Conservation (phyloP, 768 basidiomycete species). For the Lentinula guzmanii region DNA sequence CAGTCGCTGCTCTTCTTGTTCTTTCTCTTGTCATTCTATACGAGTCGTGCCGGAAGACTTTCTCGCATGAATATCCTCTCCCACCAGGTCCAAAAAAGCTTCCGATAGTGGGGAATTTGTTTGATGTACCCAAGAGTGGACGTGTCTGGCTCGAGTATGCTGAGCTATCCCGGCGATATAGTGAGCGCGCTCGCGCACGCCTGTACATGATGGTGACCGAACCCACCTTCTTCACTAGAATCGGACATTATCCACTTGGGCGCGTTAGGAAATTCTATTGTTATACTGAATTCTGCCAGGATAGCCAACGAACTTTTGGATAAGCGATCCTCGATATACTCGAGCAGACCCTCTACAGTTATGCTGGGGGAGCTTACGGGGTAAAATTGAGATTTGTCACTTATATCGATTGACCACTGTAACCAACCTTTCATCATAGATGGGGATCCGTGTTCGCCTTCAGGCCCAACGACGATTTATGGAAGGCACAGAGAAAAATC, state of each 20-base stretch:
- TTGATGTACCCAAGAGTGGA: slow-evolving; percentile 10
- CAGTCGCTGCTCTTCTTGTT: background rate
- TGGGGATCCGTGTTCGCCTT: background rate
- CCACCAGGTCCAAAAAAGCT: slow-evolving; percentile 12
- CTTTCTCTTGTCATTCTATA: background rate
- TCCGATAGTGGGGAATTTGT: slow-evolving; percentile 13
- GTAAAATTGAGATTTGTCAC: background rate
- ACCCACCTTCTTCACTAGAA: slow-evolving; percentile 4
- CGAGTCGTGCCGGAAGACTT: no score
- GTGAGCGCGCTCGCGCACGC: background rate
- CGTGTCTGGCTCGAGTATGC: slow-evolving; percentile 15
- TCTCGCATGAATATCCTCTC: background rate
- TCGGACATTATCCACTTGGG: slow-evolving; percentile 20
- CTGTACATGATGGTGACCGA: background rate
- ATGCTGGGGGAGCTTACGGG: slow-evolving; percentile 10
- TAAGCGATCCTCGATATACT: slow-evolving; percentile 5
- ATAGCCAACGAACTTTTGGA: slow-evolving; percentile 4
- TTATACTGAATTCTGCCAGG: slow-evolving; percentile 6
- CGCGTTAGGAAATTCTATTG: slow-evolving; percentile 4
- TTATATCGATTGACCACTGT: background rate
- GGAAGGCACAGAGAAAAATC: background rate
- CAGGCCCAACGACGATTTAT: background rate
- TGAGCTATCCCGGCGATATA: slow-evolving; percentile 13
- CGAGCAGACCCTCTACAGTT: slow-evolving; percentile 1
- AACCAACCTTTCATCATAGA: background rate